Evolutionary conservation across 2,329 filamentous ascomycete species (phyloP).

Genomic region (Curvularia spicifera): DNA sequence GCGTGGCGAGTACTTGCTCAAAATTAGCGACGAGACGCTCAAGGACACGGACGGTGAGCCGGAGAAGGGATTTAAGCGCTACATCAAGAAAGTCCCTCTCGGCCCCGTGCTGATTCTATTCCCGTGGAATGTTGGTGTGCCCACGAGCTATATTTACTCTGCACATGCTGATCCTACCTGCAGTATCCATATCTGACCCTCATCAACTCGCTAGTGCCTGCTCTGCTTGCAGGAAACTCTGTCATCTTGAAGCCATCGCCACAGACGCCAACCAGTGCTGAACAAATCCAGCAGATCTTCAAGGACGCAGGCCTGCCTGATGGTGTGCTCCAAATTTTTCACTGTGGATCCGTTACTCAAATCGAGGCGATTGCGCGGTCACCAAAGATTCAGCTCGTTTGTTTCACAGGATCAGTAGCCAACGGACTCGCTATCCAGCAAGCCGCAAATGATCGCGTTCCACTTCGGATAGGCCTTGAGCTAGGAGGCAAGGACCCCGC

Average conservation of each 20-base stretch:
- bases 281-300: conserved; percentile 81
- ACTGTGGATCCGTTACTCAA: conserved; percentile 77
- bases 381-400: conserved; percentile 78
- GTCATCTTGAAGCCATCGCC: conserved; percentile 95
- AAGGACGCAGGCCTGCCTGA: conserved; percentile 78
- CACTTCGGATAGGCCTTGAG: conserved; percentile 83
- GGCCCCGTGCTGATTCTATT: conserved; percentile 90
- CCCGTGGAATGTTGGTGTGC: conserved; percentile 84
- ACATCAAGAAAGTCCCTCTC: conserved; percentile 85
- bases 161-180: conserved; percentile 26
- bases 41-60: conserved; percentile 81
- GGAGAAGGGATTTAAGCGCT: conserved; percentile 88
- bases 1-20: conserved; percentile 83
- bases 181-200: conserved; percentile 95
- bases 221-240: conserved; percentile 86
- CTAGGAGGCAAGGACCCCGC: conserved; percentile 95
- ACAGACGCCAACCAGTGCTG: conserved; percentile 89
- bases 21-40: conserved; percentile 79
- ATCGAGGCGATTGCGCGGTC: conserved; percentile 81
- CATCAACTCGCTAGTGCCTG: conserved; percentile 89
- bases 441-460: conserved; percentile 79
- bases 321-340: conserved; percentile 89
- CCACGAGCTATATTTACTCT: conserved; percentile 12
- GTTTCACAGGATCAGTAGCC: conserved; percentile 92
- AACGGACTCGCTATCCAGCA: conserved; percentile 86